These are phyloP conservation scores for Leucaena leucocephala DNA, from an alignment of 306 rosid species.

Conservation along the genomic window DNA sequence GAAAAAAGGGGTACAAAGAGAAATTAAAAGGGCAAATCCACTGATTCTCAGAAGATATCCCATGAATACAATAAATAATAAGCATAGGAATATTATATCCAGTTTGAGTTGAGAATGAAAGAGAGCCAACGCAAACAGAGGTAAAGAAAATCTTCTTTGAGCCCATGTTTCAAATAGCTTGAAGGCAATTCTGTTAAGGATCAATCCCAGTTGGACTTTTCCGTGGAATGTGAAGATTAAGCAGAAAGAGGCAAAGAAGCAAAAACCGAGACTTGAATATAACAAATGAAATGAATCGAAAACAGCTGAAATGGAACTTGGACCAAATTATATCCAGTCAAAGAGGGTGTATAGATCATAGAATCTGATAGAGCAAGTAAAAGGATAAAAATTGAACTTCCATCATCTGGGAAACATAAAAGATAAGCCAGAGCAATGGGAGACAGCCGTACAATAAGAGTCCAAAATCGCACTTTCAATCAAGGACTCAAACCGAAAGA, in stretches of 20 bases:
- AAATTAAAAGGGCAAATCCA: slow-evolving; percentile 33
- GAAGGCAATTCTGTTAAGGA: slow-evolving; percentile 11
- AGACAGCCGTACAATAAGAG: slow-evolving; percentile 24
- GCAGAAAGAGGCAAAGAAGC: neutral
- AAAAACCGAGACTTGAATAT: neutral
- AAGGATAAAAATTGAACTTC: neutral
- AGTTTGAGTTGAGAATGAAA: neutral
- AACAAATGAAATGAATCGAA: neutral
- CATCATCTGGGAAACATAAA: neutral
- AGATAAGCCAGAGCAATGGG: slow-evolving; percentile 24
- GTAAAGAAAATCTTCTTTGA: slow-evolving; percentile 11
- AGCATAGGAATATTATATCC: neutral
- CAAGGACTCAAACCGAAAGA: slow-evolving; percentile 36
- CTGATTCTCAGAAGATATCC: slow-evolving; percentile 44
- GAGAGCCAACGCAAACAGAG: neutral
- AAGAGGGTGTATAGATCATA: slow-evolving; percentile 28
- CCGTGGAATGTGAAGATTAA: neutral
- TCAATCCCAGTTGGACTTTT: neutral
- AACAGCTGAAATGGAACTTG: slow-evolving; percentile 8
- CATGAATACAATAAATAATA: slow-evolving; percentile 12
- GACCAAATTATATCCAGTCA: slow-evolving; percentile 5
- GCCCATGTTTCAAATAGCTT: slow-evolving; percentile 20
- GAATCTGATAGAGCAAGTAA: slow-evolving; percentile 32
- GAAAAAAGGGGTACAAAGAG: slow-evolving; percentile 33
- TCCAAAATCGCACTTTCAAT: slow-evolving; percentile 29